Evolutionary conservation across 345 rosid species (phyloP).

Genomic region (Mallotus nudiflorus): DNA sequence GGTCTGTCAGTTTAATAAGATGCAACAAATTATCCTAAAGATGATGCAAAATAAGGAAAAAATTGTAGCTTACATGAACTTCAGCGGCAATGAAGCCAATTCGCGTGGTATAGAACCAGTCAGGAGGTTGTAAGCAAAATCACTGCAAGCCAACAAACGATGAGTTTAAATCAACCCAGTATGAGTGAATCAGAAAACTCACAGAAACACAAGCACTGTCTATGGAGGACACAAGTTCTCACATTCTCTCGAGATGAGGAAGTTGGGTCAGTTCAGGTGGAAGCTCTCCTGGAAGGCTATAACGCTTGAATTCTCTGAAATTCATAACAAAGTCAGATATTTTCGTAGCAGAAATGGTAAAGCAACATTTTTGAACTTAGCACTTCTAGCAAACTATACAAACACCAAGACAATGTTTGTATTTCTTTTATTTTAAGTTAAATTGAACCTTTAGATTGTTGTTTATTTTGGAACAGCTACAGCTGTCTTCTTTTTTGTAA

Average conservation of each 20-base stretch:
- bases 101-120: constrained; percentile 53
- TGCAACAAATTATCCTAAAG: background rate
- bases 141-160: constrained; percentile 30
- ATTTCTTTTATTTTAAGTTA: no score
- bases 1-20: background rate
- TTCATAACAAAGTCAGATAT: constrained; percentile 7
- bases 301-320: constrained; percentile 47
- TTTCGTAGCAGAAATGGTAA: background rate
- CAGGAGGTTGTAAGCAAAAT: constrained; percentile 57
- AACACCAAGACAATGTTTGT: no score
- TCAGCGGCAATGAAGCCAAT: constrained; percentile 52
- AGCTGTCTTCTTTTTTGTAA: no score
- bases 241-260: constrained; percentile 50
- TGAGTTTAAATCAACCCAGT: background rate
- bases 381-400: no score
- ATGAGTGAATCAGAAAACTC: no score
- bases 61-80: constrained; percentile 43
- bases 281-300: constrained; percentile 59
- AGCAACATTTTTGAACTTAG: no score
- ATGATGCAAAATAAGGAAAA: background rate
- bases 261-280: constrained; percentile 54
- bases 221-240: constrained; percentile 13
- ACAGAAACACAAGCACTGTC: no score
- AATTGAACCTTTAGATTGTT: no score
- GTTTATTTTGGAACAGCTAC: no score